Evolutionary conservation across 148 eudicot genomes (phyloP).

Genomic region (Camellia lanceoleosa): DNA sequence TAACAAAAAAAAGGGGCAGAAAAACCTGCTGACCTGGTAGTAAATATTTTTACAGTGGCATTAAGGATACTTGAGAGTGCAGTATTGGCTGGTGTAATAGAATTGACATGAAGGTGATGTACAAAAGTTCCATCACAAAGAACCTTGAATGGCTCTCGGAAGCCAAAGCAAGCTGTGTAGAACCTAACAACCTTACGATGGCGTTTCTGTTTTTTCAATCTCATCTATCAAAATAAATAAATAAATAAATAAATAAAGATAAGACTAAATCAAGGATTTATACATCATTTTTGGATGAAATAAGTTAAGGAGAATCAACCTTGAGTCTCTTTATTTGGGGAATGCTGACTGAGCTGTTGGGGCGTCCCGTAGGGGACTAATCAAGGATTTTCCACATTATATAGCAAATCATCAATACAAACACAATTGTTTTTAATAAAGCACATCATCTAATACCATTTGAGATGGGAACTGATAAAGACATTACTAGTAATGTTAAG

Average conservation of each 20-base stretch:
- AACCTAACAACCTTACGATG: slow-evolving; percentile 67
- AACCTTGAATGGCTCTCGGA: slow-evolving; percentile 82
- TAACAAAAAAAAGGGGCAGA: background rate
- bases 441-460: background rate
- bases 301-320: no score
- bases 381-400: no score
- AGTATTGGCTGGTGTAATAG: slow-evolving; percentile 54
- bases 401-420: background rate
- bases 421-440: background rate
- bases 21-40: slow-evolving; percentile 49
- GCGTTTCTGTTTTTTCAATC: slow-evolving; percentile 72
- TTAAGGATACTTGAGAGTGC: slow-evolving; percentile 52
- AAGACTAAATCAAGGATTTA: background rate
- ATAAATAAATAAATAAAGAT: background rate
- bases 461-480: no score
- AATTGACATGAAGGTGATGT: slow-evolving; percentile 59
- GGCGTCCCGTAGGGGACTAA: no score
- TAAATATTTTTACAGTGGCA: slow-evolving; percentile 69
- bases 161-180: slow-evolving; percentile 75
- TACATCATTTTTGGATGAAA: background rate
- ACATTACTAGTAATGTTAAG: no score
- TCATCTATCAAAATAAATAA: slow-evolving; percentile 39
- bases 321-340: no score
- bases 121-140: slow-evolving; percentile 88
- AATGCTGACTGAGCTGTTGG: no score